Conservation (phyloP, 768 basidiomycete species). For the Collybiopsis luxurians region DNA sequence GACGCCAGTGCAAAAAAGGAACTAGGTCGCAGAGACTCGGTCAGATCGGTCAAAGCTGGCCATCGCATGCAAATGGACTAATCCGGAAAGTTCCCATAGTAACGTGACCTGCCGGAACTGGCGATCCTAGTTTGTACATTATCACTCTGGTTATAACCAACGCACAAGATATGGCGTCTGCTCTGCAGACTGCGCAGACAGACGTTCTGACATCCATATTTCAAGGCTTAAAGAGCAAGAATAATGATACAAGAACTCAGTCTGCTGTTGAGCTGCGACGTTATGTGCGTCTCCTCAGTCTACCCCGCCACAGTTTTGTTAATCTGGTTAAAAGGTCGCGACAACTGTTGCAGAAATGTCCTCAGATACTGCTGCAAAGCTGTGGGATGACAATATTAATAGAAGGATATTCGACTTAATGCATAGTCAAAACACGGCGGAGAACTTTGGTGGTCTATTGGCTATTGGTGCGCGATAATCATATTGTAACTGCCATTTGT, state of each 20-base stretch:
- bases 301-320: slow-evolving; percentile 5
- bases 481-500: background rate
- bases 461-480: slow-evolving; percentile 69
- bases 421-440: slow-evolving; percentile 73
- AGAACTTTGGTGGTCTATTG: slow-evolving; percentile 82
- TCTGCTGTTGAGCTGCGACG: slow-evolving; percentile 71
- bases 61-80: no score
- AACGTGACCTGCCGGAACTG: background rate
- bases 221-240: slow-evolving; percentile 60
- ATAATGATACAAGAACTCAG: slow-evolving; percentile 60
- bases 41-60: background rate
- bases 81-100: background rate
- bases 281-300: slow-evolving; percentile 51
- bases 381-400: slow-evolving; percentile 87
- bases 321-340: slow-evolving; percentile 51
- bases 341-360: slow-evolving; percentile 77
- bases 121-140: background rate
- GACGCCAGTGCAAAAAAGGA: no score
- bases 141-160: slow-evolving; percentile 8
- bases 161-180: slow-evolving; percentile 56
- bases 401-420: slow-evolving; percentile 77
- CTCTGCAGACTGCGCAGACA: slow-evolving; percentile 50
- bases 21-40: no score
- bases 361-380: slow-evolving; percentile 73
- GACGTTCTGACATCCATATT: slow-evolving; percentile 70